A percentile compares a stretch with the other conserved stretches of the same genome.
These are phyloP conservation scores for Yarrowia porcina DNA, from an alignment of 805 yeast genomes.

Conservation along the genomic window DNA sequence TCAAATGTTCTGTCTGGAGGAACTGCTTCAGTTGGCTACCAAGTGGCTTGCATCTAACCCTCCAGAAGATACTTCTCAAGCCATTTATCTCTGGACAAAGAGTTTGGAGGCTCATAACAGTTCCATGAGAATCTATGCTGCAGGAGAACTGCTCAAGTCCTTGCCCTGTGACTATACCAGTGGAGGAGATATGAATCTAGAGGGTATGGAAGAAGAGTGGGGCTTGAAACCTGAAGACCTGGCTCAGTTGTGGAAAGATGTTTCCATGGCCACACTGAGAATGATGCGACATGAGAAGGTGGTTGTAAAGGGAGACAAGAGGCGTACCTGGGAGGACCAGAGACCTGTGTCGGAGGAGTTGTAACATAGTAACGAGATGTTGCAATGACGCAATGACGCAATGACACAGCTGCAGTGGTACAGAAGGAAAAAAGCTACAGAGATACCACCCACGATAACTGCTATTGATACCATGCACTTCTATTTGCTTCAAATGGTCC, in stretches of 20 bases:
- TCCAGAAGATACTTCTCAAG: neutral
- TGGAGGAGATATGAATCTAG: no score
- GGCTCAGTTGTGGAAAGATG: neutral
- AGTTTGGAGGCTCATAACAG: neutral
- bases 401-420: no score
- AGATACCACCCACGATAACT: no score
- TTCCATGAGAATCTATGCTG: neutral
- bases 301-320: no score
- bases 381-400: no score
- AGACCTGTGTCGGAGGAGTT: no score
- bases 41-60: neutral
- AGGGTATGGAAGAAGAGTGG: neutral
- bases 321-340: no score
- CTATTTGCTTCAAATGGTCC: no score
- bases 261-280: neutral
- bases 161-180: neutral
- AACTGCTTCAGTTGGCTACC: neutral
- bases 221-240: neutral
- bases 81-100: neutral
- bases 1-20: neutral
- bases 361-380: no score
- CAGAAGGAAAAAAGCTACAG: no score
- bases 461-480: neutral
- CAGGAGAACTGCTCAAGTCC: neutral
- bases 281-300: neutral